Conservation (phyloP, 2,329 filamentous ascomycete genomes). For the Penicillium concentricum region DNA sequence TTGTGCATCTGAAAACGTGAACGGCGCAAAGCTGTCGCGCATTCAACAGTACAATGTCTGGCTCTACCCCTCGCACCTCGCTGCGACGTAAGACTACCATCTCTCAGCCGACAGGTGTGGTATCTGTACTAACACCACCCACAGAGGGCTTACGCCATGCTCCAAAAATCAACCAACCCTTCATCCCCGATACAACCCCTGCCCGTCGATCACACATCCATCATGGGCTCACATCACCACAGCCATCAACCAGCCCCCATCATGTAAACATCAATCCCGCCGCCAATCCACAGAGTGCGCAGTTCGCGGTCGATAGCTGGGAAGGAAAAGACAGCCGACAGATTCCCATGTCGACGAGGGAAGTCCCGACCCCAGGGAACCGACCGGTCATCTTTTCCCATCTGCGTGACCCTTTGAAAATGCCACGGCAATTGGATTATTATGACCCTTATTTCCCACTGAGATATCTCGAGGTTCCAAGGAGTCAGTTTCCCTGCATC, state of each 20-base stretch:
- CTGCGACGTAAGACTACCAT: slow-evolving; percentile 20
- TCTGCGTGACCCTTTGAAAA: slow-evolving; percentile 29
- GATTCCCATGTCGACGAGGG: slow-evolving; percentile 41
- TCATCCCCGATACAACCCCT: slow-evolving; percentile 40
- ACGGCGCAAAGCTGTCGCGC: slow-evolving; percentile 1
- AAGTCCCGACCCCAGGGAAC: slow-evolving; percentile 45
- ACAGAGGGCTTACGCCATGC: slow-evolving; percentile 42
- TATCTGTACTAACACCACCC: slow-evolving; percentile 12
- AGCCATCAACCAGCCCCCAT: slow-evolving; percentile 26
- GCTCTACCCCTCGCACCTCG: slow-evolving; percentile 24
- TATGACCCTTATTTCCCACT: slow-evolving; percentile 41
- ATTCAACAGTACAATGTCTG: slow-evolving; percentile 19
- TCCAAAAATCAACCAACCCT: slow-evolving; percentile 41
- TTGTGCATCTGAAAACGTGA: not conserved
- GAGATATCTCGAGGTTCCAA: slow-evolving; percentile 36
- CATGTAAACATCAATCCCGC: slow-evolving; percentile 30
- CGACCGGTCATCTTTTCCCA: slow-evolving; percentile 38
- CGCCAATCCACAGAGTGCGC: slow-evolving; percentile 31
- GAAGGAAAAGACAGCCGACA: slow-evolving; percentile 38
- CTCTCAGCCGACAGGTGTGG: not conserved
- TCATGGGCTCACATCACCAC: slow-evolving; percentile 33
- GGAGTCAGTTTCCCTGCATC: slow-evolving; percentile 28
- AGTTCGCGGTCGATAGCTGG: slow-evolving; percentile 35
- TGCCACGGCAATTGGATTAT: slow-evolving; percentile 36
- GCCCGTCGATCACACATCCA: slow-evolving; percentile 34